Evolutionary conservation across 345 rosid genomes (phyloP), one percentile per base, ranked within the genome.

Genomic region (Clausena lansium): DNA sequence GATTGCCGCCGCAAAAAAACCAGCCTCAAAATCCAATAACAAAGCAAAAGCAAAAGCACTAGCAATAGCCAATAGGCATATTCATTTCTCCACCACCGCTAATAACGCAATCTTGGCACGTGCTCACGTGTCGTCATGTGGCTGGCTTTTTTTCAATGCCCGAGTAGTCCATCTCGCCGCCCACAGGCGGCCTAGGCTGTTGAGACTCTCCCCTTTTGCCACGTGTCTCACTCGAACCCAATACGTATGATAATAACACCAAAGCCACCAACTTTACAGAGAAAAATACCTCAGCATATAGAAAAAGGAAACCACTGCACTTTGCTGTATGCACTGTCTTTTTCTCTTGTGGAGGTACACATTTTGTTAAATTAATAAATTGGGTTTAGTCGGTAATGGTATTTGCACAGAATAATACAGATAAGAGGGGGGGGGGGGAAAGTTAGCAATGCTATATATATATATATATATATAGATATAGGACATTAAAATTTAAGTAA

Each of bases 81-180:
- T 52, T 20, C 11, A 35, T 32, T 10, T 5, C 20, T 6, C 38
- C 45, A 1, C n/a, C 11, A 14, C 83, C 85, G 81, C 63, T 50
- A 77, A 68, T 80, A 58, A 76, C 80, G 78, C 81, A 73, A 24
- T 55, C 84, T 79, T 39, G 80, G 76, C 89, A 85, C 83, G 84
- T 74, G 85, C 75, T 70, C 88, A 82, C 88, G 72, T 75, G 86
- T 70, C 84, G 15, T 83, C 91, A 75, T 81, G 84, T 82, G 86
- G 58, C 58, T 73, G 83, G 75, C 85, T 71, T 76, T 36, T 70
- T 45, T 73, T 75, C 52, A 25, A 33, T 15, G 36, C 75, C 52
- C 28, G 60, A 71, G 64, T 30, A n/a, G 35, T 35, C 69, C 9
- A 35, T 39, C 17, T 38, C 83, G 80, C 85, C 88, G 81, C 68